phyloP scores from a whole-genome alignment of 257 asterid genomes.

The Gentiana dahurica region DNA sequence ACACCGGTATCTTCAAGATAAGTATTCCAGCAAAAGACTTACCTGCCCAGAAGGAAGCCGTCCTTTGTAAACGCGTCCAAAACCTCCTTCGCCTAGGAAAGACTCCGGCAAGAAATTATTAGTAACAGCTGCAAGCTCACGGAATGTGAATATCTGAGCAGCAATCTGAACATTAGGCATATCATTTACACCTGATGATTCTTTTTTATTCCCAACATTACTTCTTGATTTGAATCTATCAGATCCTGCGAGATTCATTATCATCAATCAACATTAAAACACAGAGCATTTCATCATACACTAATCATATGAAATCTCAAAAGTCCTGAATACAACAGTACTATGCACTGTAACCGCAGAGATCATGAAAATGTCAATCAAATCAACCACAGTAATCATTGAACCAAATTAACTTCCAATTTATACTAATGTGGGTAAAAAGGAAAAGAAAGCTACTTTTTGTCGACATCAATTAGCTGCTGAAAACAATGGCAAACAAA shows the following conservation, averaged over 20 bases:
- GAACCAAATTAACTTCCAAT: conserved; percentile 24
- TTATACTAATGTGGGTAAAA: conserved; percentile 11
- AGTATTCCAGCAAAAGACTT: conserved; percentile 2
- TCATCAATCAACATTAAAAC: conserved; percentile 2
- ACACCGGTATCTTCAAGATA: no score
- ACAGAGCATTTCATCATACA: neutral
- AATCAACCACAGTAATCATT: conserved; percentile 14
- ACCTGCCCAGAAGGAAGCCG: conserved; percentile 78
- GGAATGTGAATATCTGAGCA: conserved; percentile 91
- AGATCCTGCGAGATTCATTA: conserved; percentile 42
- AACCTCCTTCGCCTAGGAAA: conserved; percentile 96
- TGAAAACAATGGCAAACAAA: conserved; percentile 3
- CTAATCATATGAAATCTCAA: neutral
- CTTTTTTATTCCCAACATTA: conserved; percentile 46
- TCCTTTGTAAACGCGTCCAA: conserved; percentile 89
- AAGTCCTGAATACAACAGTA: neutral
- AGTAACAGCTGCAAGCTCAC: conserved; percentile 88
- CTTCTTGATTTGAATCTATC: conserved; percentile 67
- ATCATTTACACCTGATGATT: conserved; percentile 41
- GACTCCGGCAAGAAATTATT: conserved; percentile 78
- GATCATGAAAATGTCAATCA: conserved; percentile 7
- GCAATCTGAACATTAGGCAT: conserved; percentile 74
- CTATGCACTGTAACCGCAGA: neutral
- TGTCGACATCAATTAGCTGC: conserved; percentile 13
- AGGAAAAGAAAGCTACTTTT: conserved; percentile 4